phyloP scores from a whole-genome alignment of 2,329 filamentous ascomycete species.

The Colletotrichum siamense region DNA sequence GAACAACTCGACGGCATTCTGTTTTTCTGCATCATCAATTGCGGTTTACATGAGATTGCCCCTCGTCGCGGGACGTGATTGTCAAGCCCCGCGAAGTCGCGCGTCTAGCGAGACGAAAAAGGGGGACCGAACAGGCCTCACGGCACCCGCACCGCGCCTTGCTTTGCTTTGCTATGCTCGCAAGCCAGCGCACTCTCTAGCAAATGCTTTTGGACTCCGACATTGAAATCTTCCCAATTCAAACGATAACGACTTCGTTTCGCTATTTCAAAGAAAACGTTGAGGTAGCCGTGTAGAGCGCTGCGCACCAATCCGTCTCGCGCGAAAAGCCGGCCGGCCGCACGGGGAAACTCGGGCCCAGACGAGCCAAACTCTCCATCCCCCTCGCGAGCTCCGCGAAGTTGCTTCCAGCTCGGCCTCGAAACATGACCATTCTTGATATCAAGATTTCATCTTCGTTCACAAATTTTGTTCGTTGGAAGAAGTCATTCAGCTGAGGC shows the following conservation, averaged over 20 bases:
- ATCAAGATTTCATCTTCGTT: background rate
- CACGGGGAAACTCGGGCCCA: background rate
- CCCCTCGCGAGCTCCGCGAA: background rate
- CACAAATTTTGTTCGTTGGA: background rate
- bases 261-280: background rate
- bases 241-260: background rate
- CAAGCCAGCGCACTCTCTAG: background rate
- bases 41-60: background rate
- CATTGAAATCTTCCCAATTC: accelerated
- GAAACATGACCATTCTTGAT: background rate
- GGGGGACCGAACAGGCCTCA: background rate
- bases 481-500: background rate
- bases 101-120: background rate
- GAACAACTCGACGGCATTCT: background rate
- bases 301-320: background rate
- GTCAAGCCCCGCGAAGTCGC: background rate
- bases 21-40: background rate
- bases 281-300: background rate
- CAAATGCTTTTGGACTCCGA: background rate
- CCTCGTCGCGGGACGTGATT: background rate
- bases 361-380: background rate
- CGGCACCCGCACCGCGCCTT: background rate
- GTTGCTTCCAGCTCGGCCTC: background rate
- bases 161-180: background rate
- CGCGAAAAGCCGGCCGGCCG: background rate